These are phyloP conservation scores for Megacollybia platyphylla DNA, from an alignment of 1,284 basidiomycete genomes.

Conservation along the genomic window DNA sequence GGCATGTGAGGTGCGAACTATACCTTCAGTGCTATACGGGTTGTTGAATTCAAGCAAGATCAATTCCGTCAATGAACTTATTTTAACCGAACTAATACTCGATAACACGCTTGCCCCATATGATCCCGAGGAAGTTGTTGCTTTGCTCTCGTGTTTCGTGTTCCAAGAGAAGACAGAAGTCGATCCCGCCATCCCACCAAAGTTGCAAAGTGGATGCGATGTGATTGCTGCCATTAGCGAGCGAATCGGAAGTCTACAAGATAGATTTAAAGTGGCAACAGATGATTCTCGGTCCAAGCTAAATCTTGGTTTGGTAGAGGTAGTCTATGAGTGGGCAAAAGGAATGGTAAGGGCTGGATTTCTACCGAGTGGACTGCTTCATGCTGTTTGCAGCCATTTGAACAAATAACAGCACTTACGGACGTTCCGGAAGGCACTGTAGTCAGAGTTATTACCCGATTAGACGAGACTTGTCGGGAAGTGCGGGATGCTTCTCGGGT, in stretches of 20 bases:
- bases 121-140: constrained; percentile 95
- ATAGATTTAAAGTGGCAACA: constrained; percentile 64
- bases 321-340: constrained; percentile 98
- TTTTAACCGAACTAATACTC: constrained; percentile 92
- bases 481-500: constrained; percentile 95
- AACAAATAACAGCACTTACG: constrained; percentile 86
- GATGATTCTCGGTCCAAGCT: constrained; percentile 68
- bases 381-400: constrained; percentile 61
- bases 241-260: constrained; percentile 70
- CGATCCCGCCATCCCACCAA: constrained; percentile 70
- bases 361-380: not conserved
- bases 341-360: constrained; percentile 64
- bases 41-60: constrained; percentile 41
- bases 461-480: constrained; percentile 96
- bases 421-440: constrained; percentile 97
- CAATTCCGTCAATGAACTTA: constrained; percentile 92
- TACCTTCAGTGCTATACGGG: not conserved
- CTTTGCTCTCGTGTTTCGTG: constrained; percentile 89
- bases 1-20: constrained; percentile 74
- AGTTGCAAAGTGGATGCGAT: constrained; percentile 70
- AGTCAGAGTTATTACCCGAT: constrained; percentile 88
- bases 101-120: constrained; percentile 89
- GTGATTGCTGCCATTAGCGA: constrained; percentile 78
- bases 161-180: constrained; percentile 95
- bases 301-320: constrained; percentile 87